These are phyloP conservation scores for Epichloe sibirici DNA, from an alignment of 2,329 filamentous ascomycete genomes.

Conservation along the genomic window DNA sequence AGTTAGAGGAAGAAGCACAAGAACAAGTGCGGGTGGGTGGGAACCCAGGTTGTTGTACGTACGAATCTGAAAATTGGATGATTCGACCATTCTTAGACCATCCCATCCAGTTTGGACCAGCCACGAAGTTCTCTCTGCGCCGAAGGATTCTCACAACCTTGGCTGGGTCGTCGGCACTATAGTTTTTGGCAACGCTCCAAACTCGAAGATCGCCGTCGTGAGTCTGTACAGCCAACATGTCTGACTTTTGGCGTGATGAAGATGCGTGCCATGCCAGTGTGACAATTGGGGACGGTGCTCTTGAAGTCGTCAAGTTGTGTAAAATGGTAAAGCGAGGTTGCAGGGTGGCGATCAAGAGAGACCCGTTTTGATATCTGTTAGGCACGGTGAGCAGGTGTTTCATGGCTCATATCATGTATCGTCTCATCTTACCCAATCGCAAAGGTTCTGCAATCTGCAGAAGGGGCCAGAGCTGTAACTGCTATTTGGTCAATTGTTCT, in stretches of 20 bases:
- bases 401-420: neutral
- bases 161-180: constrained; percentile 59
- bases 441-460: constrained; percentile 83
- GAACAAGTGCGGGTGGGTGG: neutral
- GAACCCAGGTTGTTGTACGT: constrained; percentile 27
- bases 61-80: constrained; percentile 85
- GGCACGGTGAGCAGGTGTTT: constrained; percentile 6
- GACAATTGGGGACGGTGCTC: constrained; percentile 76
- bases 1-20: neutral
- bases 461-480: constrained; percentile 84
- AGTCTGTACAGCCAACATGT: constrained; percentile 92
- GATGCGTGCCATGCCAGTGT: constrained; percentile 92
- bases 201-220: constrained; percentile 85
- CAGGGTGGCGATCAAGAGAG: constrained; percentile 76
- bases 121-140: constrained; percentile 57
- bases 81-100: constrained; percentile 98
- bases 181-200: constrained; percentile 86
- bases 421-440: constrained; percentile 67
- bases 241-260: constrained; percentile 88
- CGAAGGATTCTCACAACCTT: constrained; percentile 84
- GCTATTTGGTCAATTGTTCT: constrained; percentile 86
- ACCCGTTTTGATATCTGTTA: constrained; percentile 81
- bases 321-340: constrained; percentile 89
- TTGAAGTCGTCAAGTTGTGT: constrained; percentile 77
- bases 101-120: constrained; percentile 86